Conservation (phyloP, 768 basidiomycete genomes). For the Phaffia tasmanica region DNA sequence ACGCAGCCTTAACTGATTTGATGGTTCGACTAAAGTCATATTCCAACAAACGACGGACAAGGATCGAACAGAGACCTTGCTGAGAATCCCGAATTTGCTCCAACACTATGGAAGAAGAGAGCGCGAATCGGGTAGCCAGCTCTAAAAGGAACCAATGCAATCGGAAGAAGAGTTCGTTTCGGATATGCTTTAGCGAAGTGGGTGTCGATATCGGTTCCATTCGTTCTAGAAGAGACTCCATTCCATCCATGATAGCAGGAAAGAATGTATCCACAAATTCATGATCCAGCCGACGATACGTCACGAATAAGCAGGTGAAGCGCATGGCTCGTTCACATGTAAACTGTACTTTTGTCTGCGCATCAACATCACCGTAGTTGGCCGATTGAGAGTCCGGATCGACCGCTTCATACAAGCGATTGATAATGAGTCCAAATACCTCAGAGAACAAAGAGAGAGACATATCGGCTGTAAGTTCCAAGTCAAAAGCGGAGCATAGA, state of each 20-base stretch:
- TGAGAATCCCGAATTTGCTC: background rate
- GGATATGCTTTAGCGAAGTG: conserved; percentile 35
- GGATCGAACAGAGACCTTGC: conserved; percentile 20
- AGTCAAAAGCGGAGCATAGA: conserved; percentile 30
- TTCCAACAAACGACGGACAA: conserved; percentile 48
- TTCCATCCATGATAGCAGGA: conserved; percentile 38
- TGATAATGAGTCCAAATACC: conserved; percentile 40
- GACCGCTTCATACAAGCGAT: conserved; percentile 45
- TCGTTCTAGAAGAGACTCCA: conserved; percentile 39
- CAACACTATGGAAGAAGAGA: conserved; percentile 1
- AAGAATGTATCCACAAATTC: conserved; percentile 37
- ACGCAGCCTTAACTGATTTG: conserved; percentile 37
- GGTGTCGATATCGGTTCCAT: conserved; percentile 26
- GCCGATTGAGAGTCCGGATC: background rate
- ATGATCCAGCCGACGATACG: conserved; percentile 42
- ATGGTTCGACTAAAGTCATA: conserved; percentile 48
- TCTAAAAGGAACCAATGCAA: conserved; percentile 56
- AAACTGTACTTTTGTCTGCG: background rate
- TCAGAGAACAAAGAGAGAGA: conserved; percentile 42
- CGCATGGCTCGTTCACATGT: conserved; percentile 34
- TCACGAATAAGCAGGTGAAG: conserved; percentile 43
- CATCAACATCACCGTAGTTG: conserved; percentile 32
- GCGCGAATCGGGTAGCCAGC: conserved; percentile 36
- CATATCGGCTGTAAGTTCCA: conserved; percentile 40
- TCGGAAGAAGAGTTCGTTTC: conserved; percentile 39